A percentile compares a stretch with the other conserved stretches of the same genome.
phyloP scores from a whole-genome alignment of 2,329 filamentous ascomycete species.

The Herpotrichia juniperi region DNA sequence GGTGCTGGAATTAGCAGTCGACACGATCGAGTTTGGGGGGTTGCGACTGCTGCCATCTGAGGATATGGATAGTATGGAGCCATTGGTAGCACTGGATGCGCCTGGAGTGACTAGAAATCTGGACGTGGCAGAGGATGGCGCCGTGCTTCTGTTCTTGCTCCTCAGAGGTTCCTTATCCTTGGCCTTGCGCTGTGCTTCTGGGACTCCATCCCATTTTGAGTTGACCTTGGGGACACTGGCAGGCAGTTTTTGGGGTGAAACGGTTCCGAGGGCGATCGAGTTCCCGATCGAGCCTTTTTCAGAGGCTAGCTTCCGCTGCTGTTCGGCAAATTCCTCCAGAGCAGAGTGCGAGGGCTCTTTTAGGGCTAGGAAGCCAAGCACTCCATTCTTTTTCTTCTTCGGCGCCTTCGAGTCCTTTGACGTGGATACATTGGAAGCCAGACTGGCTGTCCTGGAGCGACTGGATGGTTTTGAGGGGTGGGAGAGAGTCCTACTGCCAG shows the following conservation, averaged over 20 bases:
- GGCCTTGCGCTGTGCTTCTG: constrained; percentile 30
- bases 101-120: neutral
- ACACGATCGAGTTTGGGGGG: constrained; percentile 38
- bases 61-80: constrained; percentile 28
- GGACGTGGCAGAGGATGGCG: neutral
- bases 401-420: constrained; percentile 32
- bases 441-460: constrained; percentile 39
- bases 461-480: constrained; percentile 16
- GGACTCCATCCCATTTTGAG: constrained; percentile 61
- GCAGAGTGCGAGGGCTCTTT: constrained; percentile 58
- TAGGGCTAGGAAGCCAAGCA: constrained; percentile 54
- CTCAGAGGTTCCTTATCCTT: neutral
- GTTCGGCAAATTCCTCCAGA: constrained; percentile 52
- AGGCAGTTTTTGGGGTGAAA: constrained; percentile 55
- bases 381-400: constrained; percentile 43
- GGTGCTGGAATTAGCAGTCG: constrained; percentile 19
- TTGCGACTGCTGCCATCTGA: constrained; percentile 29
- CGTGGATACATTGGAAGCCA: constrained; percentile 38
- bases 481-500: constrained; percentile 20
- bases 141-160: neutral
- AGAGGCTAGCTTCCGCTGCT: constrained; percentile 48
- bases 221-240: constrained; percentile 59
- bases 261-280: constrained; percentile 36
- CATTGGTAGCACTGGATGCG: constrained; percentile 4
- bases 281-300: constrained; percentile 28